These are phyloP conservation scores for Teratosphaeria zuluensis DNA, from an alignment of 2,329 filamentous ascomycete genomes.

Conservation along the genomic window DNA sequence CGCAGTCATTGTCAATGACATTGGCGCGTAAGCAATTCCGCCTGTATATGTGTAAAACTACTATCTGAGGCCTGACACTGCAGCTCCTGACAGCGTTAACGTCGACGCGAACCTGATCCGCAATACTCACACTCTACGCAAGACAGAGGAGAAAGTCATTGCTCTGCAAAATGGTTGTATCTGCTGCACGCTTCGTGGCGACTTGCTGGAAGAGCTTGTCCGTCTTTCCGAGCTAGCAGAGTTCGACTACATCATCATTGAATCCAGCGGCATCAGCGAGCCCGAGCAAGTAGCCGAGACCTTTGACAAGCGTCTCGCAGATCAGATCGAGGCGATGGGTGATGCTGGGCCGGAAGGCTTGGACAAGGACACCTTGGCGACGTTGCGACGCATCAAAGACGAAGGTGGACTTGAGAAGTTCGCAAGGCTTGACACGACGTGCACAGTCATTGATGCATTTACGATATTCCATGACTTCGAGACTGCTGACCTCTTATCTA, in stretches of 20 bases:
- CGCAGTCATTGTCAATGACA: neutral
- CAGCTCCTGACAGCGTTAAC: slow-evolving; percentile 14
- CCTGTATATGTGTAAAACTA: neutral
- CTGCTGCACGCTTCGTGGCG: slow-evolving; percentile 64
- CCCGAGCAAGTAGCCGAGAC: slow-evolving; percentile 67
- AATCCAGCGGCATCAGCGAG: slow-evolving; percentile 63
- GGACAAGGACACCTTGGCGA: slow-evolving; percentile 14
- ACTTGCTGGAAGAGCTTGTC: slow-evolving; percentile 60
- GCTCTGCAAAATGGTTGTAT: slow-evolving; percentile 50
- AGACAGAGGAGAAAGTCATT: slow-evolving; percentile 25
- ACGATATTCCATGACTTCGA: slow-evolving; percentile 64
- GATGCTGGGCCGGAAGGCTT: slow-evolving; percentile 13
- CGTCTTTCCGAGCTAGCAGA: slow-evolving; percentile 51
- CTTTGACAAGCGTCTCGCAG: slow-evolving; percentile 48
- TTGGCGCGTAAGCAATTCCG: neutral
- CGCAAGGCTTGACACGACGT: slow-evolving; percentile 59
- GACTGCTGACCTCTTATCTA: slow-evolving; percentile 57
- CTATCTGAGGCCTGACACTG: neutral
- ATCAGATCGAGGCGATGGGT: slow-evolving; percentile 24
- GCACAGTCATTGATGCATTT: slow-evolving; percentile 64
- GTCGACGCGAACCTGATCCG: slow-evolving; percentile 24
- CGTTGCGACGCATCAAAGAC: slow-evolving; percentile 24
- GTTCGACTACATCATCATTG: slow-evolving; percentile 64
- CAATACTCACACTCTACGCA: slow-evolving; percentile 20
- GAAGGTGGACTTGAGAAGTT: slow-evolving; percentile 57